These are phyloP conservation scores for Gossypium arboreum DNA, from an alignment of 345 rosid genomes.

Conservation along the genomic window DNA sequence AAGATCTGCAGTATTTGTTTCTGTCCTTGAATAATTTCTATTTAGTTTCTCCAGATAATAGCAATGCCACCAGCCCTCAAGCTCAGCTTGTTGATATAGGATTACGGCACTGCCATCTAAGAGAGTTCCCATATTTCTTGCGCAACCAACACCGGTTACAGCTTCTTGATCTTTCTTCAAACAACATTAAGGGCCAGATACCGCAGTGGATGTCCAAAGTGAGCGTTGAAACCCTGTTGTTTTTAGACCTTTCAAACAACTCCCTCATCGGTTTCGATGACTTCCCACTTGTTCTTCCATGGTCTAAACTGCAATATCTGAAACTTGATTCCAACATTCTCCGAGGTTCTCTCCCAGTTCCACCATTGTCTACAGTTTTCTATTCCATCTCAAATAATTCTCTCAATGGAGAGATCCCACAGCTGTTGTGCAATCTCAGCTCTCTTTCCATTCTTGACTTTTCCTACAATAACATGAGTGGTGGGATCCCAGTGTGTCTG, in stretches of 20 bases:
- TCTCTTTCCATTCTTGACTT: neutral
- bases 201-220: constrained; percentile 12
- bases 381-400: constrained; percentile 8
- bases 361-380: neutral
- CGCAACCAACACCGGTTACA: neutral
- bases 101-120: neutral
- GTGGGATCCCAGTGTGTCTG: constrained; percentile 19
- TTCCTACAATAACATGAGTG: constrained; percentile 9
- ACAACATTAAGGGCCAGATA: constrained; percentile 7
- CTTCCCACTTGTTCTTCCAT: constrained; percentile 21
- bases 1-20: neutral
- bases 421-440: constrained; percentile 11
- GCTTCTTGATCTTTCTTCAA: constrained; percentile 5
- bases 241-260: constrained; percentile 12
- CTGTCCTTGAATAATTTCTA: neutral
- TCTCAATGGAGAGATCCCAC: constrained; percentile 11
- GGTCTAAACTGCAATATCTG: neutral
- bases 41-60: neutral
- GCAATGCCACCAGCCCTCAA: neutral
- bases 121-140: constrained; percentile 2
- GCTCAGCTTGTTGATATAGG: neutral
- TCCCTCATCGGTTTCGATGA: constrained; percentile 14
- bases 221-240: neutral
- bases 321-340: neutral
- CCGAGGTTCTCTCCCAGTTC: constrained; percentile 18